These are phyloP conservation scores for Xerocomus amazonicus DNA, from an alignment of 1,284 basidiomycete genomes.

Conservation along the genomic window DNA sequence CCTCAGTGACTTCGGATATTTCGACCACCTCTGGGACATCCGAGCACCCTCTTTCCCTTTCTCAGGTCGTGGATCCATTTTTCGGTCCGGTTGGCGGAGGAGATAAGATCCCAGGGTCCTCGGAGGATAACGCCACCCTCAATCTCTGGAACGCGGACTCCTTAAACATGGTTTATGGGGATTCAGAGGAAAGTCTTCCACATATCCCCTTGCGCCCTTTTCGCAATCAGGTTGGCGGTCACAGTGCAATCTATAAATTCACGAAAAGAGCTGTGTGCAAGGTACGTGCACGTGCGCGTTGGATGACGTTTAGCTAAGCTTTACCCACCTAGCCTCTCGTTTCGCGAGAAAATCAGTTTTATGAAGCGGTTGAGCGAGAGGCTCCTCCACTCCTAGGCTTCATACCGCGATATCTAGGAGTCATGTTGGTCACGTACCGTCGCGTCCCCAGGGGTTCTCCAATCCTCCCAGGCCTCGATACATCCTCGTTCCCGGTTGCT, in stretches of 20 bases:
- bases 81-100: slow-evolving; percentile 9
- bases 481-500: slow-evolving; percentile 16
- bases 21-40: slow-evolving; percentile 44
- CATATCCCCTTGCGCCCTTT: slow-evolving; percentile 95
- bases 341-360: slow-evolving; percentile 95
- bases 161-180: slow-evolving; percentile 40
- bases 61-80: slow-evolving; percentile 10
- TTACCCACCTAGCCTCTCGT: slow-evolving; percentile 74
- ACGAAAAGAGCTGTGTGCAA: slow-evolving; percentile 98
- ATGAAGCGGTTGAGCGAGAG: slow-evolving; percentile 93
- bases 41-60: slow-evolving; percentile 23
- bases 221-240: slow-evolving; percentile 96
- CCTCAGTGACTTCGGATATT: slow-evolving; percentile 56
- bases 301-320: slow-evolving; percentile 21
- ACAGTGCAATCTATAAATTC: slow-evolving; percentile 97
- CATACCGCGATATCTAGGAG: slow-evolving; percentile 95
- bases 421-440: slow-evolving; percentile 96
- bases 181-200: slow-evolving; percentile 61
- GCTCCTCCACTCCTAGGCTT: slow-evolving; percentile 89
- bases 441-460: slow-evolving; percentile 53
- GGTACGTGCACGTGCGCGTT: slow-evolving; percentile 44
- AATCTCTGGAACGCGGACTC: slow-evolving; percentile 40
- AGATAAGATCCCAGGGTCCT: slow-evolving; percentile 14
- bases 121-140: slow-evolving; percentile 23
- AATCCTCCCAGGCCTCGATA: slow-evolving; percentile 22